Conservation (phyloP, 441 rosid species). For the Biscutella laevigata region DNA sequence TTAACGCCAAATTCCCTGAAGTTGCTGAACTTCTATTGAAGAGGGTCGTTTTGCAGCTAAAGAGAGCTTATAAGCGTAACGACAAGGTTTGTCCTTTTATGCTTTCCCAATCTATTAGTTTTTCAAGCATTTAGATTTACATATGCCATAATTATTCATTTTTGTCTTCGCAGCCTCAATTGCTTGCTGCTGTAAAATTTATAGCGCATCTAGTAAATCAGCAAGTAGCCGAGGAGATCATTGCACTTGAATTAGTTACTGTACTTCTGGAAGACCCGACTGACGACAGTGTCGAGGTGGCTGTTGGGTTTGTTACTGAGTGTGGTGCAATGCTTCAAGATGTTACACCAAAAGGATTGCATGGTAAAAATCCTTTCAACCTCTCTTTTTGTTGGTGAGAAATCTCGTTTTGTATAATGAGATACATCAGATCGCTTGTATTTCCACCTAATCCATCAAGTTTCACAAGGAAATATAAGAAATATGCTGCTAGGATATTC, state of each 20-base stretch:
- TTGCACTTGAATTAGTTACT: constrained; percentile 67
- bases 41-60: constrained; percentile 86
- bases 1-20: constrained; percentile 80
- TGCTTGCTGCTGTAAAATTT: constrained; percentile 82
- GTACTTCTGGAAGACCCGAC: constrained; percentile 67
- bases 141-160: background rate
- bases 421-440: background rate
- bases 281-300: constrained; percentile 92
- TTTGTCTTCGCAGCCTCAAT: constrained; percentile 54
- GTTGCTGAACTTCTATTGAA: constrained; percentile 73
- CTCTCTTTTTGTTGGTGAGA: constrained; percentile 2
- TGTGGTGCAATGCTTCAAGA: constrained; percentile 90
- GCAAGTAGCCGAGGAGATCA: constrained; percentile 78
- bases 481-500: background rate
- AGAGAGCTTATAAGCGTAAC: constrained; percentile 79
- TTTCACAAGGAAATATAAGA: background rate
- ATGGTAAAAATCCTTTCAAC: constrained; percentile 35
- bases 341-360: constrained; percentile 74
- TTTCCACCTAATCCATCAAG: background rate
- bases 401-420: background rate
- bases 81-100: constrained; percentile 49
- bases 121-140: background rate
- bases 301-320: constrained; percentile 82
- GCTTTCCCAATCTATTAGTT: background rate
- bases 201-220: constrained; percentile 89